Evolutionary conservation across 2,329 filamentous ascomycete species (phyloP).

Genomic region (Tothia fuscella): DNA sequence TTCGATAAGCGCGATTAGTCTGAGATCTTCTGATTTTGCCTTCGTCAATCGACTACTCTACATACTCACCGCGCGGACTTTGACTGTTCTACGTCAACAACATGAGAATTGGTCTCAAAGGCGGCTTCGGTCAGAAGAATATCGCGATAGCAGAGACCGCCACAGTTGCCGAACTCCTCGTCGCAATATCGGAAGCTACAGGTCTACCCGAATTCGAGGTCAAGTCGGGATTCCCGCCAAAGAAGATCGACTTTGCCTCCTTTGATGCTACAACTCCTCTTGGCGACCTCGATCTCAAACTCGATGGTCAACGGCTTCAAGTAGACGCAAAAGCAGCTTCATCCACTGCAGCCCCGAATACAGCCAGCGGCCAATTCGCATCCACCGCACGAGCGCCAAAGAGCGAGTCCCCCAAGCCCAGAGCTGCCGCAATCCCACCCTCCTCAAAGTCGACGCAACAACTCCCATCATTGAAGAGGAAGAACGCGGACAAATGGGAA

Average conservation of each 20-base stretch:
- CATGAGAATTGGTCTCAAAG: constrained; percentile 7
- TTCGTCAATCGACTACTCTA: no score
- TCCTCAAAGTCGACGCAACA: constrained; percentile 11
- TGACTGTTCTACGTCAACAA: no score
- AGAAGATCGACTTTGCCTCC: constrained; percentile 49
- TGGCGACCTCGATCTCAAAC: constrained; percentile 45
- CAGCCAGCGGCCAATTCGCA: no score
- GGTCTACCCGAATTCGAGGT: constrained; percentile 56
- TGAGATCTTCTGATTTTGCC: no score
- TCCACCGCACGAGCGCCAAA: no score
- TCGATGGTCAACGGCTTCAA: constrained; percentile 60
- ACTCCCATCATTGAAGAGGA: constrained; percentile 28
- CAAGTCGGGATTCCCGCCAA: constrained; percentile 76
- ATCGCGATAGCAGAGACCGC: constrained; percentile 58
- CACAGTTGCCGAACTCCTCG: constrained; percentile 49
- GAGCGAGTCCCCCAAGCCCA: constrained; percentile 11
- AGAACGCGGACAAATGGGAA: constrained; percentile 32
- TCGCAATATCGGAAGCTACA: constrained; percentile 51
- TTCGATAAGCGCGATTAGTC: no score
- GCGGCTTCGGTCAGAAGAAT: constrained; percentile 59
- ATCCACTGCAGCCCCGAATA: background rate
- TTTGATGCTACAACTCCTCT: constrained; percentile 39
- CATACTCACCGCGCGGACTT: no score
- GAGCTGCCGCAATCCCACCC: constrained; percentile 2
- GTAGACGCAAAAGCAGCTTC: constrained; percentile 34